Evolutionary conservation across 1,284 basidiomycete genomes (phyloP).

Genomic region (Lentinula novae-zelandiae): DNA sequence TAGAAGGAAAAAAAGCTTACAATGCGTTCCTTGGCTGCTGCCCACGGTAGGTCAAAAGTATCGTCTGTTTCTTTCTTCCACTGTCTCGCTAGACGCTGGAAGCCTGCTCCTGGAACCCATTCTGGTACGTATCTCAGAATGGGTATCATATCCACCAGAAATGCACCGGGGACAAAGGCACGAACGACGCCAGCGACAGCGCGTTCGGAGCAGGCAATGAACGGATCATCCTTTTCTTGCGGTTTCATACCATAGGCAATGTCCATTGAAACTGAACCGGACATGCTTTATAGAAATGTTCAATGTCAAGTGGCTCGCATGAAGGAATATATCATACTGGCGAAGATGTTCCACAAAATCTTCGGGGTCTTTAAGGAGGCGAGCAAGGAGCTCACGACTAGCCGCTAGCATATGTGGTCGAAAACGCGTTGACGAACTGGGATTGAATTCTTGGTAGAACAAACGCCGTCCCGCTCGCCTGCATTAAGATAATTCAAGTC

Average conservation of each 20-base stretch:
- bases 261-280: constrained; percentile 35
- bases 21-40: constrained; percentile 21
- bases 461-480: neutral
- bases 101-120: constrained; percentile 27
- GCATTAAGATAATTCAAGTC: neutral
- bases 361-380: constrained; percentile 32
- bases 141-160: constrained; percentile 23
- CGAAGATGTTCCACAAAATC: constrained; percentile 39
- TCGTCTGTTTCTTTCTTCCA: constrained; percentile 13
- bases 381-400: constrained; percentile 26
- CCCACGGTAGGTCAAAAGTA: constrained; percentile 18
- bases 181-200: constrained; percentile 30
- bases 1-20: constrained; percentile 9
- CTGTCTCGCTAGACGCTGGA: constrained; percentile 19
- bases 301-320: neutral
- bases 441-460: constrained; percentile 4
- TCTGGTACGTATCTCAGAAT: constrained; percentile 23
- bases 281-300: constrained; percentile 27
- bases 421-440: neutral
- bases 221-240: constrained; percentile 25
- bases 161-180: constrained; percentile 30
- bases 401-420: neutral
- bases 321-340: constrained; percentile 29
- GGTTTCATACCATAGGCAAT: constrained; percentile 33
- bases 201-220: constrained; percentile 32